Conservation (phyloP, 2,329 filamentous ascomycete genomes). For the Chaetomiaceae sp. region DNA sequence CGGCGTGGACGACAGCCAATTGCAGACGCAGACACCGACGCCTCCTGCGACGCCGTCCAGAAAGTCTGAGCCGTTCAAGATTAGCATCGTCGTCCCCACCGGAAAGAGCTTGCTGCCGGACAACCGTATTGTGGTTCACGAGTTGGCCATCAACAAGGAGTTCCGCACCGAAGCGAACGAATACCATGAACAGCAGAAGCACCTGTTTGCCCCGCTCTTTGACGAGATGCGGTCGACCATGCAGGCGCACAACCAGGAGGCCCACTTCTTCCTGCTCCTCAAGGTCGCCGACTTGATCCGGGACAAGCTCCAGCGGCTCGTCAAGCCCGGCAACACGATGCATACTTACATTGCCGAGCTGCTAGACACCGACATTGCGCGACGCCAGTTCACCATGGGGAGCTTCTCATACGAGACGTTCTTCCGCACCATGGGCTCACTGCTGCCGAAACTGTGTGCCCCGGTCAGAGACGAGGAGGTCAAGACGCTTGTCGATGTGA, state of each 20-base stretch:
- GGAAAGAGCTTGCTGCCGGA: conserved; percentile 55
- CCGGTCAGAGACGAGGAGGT: conserved; percentile 74
- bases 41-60: conserved; percentile 46
- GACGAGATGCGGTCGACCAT: conserved; percentile 58
- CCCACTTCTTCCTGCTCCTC: conserved; percentile 61
- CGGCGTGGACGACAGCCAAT: conserved; percentile 34
- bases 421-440: conserved; percentile 66
- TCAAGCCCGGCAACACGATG: conserved; percentile 66
- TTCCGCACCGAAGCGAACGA: conserved; percentile 63
- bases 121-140: conserved; percentile 70
- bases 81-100: conserved; percentile 21
- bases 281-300: conserved; percentile 65
- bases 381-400: conserved; percentile 61
- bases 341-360: conserved; percentile 69
- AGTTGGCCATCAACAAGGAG: conserved; percentile 72
- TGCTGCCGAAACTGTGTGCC: conserved; percentile 74
- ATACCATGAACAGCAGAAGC: conserved; percentile 51
- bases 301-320: conserved; percentile 64
- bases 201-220: conserved; percentile 44
- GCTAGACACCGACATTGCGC: conserved; percentile 65
- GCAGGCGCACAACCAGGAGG: conserved; percentile 57
- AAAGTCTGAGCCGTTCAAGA: conserved; percentile 30
- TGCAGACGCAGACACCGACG: conserved; percentile 45
- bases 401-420: conserved; percentile 77
- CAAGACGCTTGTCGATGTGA: conserved; percentile 59